A percentile compares a stretch with the other conserved stretches of the same genome.
Evolutionary conservation across 345 rosid species (phyloP).

Genomic region (Hevea brasiliensis): DNA sequence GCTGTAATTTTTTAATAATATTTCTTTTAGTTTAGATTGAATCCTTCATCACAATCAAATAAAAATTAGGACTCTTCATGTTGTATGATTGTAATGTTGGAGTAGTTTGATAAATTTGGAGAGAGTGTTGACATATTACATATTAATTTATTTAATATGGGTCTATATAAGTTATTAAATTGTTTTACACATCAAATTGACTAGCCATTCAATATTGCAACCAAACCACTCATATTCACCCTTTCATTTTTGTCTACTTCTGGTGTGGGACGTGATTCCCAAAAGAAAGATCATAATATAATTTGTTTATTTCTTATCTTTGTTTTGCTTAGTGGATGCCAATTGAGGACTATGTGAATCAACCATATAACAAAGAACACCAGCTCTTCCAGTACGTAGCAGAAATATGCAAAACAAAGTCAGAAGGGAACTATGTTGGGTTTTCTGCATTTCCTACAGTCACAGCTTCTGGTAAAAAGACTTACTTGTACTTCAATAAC

Average conservation of each 20-base stretch:
- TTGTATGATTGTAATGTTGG: not conserved
- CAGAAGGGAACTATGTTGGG: slow-evolving; percentile 46
- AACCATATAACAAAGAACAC: slow-evolving; percentile 44
- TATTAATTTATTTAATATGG: no score
- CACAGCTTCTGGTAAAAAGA: slow-evolving; percentile 50
- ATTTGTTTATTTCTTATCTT: not conserved
- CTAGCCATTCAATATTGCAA: no score
- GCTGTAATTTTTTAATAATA: not conserved
- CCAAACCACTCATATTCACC: no score
- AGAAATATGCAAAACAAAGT: slow-evolving; percentile 53
- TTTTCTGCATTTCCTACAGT: slow-evolving; percentile 40
- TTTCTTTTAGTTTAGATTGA: not conserved
- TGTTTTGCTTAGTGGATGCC: slow-evolving; percentile 64
- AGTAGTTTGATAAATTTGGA: no score
- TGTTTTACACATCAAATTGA: no score
- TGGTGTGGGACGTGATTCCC: no score
- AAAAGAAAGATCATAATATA: not conserved
- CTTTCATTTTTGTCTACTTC: no score
- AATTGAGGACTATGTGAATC: slow-evolving; percentile 57
- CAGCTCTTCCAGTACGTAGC: slow-evolving; percentile 51
- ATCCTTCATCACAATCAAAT: not conserved
- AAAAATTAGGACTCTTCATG: not conserved
- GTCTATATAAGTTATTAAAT: no score
- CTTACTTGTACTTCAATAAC: slow-evolving; percentile 52
- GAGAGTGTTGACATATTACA: no score